Evolutionary conservation across 768 basidiomycete species (phyloP).

Genomic region (Kockovaella imperatae): DNA sequence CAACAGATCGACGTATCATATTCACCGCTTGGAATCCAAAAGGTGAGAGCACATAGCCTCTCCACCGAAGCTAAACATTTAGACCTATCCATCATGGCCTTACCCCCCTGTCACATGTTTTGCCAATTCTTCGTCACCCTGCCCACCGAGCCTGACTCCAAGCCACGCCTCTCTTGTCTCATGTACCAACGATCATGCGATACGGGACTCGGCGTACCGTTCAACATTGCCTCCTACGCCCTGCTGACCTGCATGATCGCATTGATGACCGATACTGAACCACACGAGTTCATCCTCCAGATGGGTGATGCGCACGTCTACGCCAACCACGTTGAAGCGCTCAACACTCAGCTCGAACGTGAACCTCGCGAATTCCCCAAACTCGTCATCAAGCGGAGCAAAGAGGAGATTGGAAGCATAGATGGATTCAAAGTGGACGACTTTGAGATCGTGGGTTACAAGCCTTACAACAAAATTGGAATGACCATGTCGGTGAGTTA

Average conservation of each 20-base stretch:
- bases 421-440: constrained; percentile 76
- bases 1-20: constrained; percentile 88
- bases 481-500: constrained; percentile 84
- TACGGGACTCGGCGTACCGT: constrained; percentile 91
- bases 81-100: constrained; percentile 92
- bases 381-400: constrained; percentile 61
- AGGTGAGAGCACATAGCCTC: constrained; percentile 53
- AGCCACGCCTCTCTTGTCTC: constrained; percentile 74
- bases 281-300: constrained; percentile 87
- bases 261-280: constrained; percentile 73
- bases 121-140: constrained; percentile 98
- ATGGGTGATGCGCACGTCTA: constrained; percentile 98
- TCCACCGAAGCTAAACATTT: neutral
- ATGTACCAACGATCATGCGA: constrained; percentile 99
- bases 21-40: constrained; percentile 97
- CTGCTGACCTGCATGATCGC: constrained; percentile 96
- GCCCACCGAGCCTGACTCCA: constrained; percentile 50
- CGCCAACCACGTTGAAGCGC: constrained; percentile 79
- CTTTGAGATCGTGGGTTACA: constrained; percentile 77
- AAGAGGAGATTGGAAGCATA: constrained; percentile 53
- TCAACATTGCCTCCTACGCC: constrained; percentile 98
- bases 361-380: constrained; percentile 77
- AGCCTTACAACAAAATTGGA: constrained; percentile 69
- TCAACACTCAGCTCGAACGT: constrained; percentile 69
- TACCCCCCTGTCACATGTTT: constrained; percentile 97